Conservation (phyloP, 306 rosid species). For the Pterocarpus macrocarpus region DNA sequence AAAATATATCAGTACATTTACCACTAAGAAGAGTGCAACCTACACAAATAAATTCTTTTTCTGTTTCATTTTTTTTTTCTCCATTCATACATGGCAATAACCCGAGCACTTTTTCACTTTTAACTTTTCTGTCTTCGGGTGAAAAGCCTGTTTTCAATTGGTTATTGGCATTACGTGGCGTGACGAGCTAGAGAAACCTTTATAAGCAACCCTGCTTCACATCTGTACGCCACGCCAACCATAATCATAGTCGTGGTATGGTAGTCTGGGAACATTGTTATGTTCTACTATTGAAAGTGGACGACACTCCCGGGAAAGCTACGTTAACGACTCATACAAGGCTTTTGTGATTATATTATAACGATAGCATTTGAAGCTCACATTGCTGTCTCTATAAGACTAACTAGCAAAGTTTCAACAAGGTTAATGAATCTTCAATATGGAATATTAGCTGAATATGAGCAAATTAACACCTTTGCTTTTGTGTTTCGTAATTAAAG, state of each 20-base stretch:
- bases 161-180: background rate
- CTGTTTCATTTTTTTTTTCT: no score
- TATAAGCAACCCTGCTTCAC: slow-evolving; percentile 52
- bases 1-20: no score
- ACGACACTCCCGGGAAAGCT: slow-evolving; percentile 2
- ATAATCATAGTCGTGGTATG: slow-evolving; percentile 16
- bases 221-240: slow-evolving; percentile 30
- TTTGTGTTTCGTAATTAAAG: background rate
- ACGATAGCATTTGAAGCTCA: background rate
- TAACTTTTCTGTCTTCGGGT: no score
- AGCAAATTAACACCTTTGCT: background rate
- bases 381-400: background rate
- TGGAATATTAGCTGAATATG: background rate
- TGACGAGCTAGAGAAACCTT: slow-evolving; percentile 19
- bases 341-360: background rate
- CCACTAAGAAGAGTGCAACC: no score
- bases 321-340: background rate
- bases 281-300: background rate
- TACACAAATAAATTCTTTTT: no score
- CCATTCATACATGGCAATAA: no score
- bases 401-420: slow-evolving; percentile 8
- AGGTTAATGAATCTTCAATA: background rate
- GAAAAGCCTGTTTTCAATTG: no score
- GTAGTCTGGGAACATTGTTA: slow-evolving; percentile 12
- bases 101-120: no score